Evolutionary conservation across 2,329 filamentous ascomycete genomes (phyloP).

Genomic region (Xylariaceae sp.): DNA sequence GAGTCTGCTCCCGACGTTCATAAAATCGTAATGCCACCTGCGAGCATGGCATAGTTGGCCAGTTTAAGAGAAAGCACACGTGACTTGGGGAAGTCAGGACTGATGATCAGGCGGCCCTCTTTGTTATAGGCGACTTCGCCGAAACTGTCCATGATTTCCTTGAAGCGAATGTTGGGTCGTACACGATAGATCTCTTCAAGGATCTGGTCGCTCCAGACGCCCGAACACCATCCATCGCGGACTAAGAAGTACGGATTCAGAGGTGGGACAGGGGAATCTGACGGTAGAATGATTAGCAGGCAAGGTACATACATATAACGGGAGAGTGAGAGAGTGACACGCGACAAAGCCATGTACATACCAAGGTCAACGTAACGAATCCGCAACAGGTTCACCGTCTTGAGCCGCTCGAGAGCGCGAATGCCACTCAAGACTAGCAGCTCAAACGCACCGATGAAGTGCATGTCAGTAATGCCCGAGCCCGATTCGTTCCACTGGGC

Average conservation of each 20-base stretch:
- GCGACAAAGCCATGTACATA: conserved; percentile 33
- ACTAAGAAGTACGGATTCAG: conserved; percentile 70
- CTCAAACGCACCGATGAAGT: conserved; percentile 68
- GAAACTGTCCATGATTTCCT: conserved; percentile 60
- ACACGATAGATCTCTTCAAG: conserved; percentile 54
- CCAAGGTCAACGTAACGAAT: conserved; percentile 71
- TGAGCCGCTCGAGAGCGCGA: conserved; percentile 53
- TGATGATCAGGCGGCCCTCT: conserved; percentile 53
- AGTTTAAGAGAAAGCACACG: conserved; percentile 53
- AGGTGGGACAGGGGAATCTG: conserved; percentile 64
- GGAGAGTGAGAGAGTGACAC: background rate
- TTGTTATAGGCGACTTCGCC: conserved; percentile 55
- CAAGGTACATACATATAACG: background rate
- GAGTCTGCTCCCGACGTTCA: conserved; percentile 16
- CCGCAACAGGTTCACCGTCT: conserved; percentile 57
- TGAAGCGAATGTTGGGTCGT: conserved; percentile 54
- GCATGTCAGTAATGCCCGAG: conserved; percentile 65
- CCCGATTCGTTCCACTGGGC: conserved; percentile 56
- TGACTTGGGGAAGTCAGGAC: conserved; percentile 49
- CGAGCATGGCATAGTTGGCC: conserved; percentile 51
- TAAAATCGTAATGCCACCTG: conserved; percentile 35
- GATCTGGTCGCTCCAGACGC: conserved; percentile 68
- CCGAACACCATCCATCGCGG: conserved; percentile 55
- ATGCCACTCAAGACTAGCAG: conserved; percentile 60
- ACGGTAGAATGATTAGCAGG: conserved; percentile 11